Base-by-base conservation (phyloP, 768 basidiomycete genomes). In the Antrodiella citrinella region DNA sequence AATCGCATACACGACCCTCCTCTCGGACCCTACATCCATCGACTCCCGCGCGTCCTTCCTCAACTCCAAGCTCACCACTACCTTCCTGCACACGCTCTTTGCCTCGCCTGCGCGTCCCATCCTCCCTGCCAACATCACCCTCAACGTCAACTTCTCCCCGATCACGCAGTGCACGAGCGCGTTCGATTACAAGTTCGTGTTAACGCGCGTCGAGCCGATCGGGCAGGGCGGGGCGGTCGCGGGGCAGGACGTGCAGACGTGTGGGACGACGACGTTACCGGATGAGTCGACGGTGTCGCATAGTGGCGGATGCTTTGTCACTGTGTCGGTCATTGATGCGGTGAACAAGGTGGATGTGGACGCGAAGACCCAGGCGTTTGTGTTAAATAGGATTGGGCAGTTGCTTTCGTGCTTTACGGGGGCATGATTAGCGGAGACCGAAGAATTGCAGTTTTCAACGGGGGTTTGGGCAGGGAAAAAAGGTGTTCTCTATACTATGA, bases 111-210 rank as follows among this genome's bases (percentile, higher is more conserved):
- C 23, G 20, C 30, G 55, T 1, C 69, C 71, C 1, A 59, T 74
- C 49, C 67, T 77, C 15, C 77, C 76, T 1, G 19, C 61, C 0
- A 68, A 68, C 20, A 63, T 70, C 49, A 66, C 65, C 40, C 52
- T 80, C 51, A 78, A 77, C 58, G 76, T 80, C 56, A 80, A 79
- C 64, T 77, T 70, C 57, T 70, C 73, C 0, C 26, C 51, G 19
- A 54, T 57, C 11, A 44, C 3, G 47, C 45, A 47, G 20, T 78
- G 77, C 55, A 48, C 67, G n/a, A 61, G 59, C 21, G 64, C 69
- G 4, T 50, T 59, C 9, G 66, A 62, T 41, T 76, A 66, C 64
- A 66, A 64, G 45, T 78, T 70, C 54, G 66, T 78, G 1, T 63
- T 77, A 41, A 72, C 75, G 22, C 64, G 76, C 18, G 62, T 77